These are phyloP conservation scores for Fusarium globosum DNA, from an alignment of 2,329 filamentous ascomycete genomes.

Conservation along the genomic window DNA sequence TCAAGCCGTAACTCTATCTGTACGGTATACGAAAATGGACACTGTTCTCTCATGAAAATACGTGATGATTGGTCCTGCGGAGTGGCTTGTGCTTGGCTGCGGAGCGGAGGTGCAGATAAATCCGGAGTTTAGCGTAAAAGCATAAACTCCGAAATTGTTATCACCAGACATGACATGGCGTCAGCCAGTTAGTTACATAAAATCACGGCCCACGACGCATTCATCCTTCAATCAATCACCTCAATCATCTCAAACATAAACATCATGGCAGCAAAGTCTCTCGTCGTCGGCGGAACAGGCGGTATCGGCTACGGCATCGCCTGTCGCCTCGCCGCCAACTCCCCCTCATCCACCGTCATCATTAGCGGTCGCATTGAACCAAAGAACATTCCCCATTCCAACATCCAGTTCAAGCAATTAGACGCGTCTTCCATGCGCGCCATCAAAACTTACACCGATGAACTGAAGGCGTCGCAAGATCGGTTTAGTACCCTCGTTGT, in stretches of 20 bases:
- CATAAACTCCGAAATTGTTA: slow-evolving; percentile 2
- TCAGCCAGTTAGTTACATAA: neutral
- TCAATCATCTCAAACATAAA: no score
- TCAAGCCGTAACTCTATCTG: neutral
- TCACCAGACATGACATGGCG: neutral
- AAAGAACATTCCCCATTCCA: slow-evolving; percentile 44
- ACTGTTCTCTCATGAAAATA: neutral
- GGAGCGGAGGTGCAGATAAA: slow-evolving; percentile 1
- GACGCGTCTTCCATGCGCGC: slow-evolving; percentile 50
- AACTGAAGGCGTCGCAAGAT: slow-evolving; percentile 35
- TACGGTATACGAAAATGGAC: neutral
- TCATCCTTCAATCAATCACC: neutral
- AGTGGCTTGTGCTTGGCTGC: neutral
- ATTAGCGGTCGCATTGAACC: slow-evolving; percentile 50
- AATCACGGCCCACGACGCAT: neutral
- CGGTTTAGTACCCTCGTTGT: slow-evolving; percentile 54
- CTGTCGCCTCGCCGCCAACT: slow-evolving; percentile 47
- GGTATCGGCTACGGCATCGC: slow-evolving; percentile 53
- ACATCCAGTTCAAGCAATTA: slow-evolving; percentile 48
- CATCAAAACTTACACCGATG: slow-evolving; percentile 50
- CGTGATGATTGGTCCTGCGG: neutral
- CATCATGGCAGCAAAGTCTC: slow-evolving; percentile 42
- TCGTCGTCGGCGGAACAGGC: slow-evolving; percentile 51
- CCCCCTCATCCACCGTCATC: slow-evolving; percentile 44
- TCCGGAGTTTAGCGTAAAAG: slow-evolving; percentile 1